Evolutionary conservation across 2,329 filamentous ascomycete genomes (phyloP), one percentile per base, ranked within the genome.

Genomic region (Fusarium fujikuroi): DNA sequence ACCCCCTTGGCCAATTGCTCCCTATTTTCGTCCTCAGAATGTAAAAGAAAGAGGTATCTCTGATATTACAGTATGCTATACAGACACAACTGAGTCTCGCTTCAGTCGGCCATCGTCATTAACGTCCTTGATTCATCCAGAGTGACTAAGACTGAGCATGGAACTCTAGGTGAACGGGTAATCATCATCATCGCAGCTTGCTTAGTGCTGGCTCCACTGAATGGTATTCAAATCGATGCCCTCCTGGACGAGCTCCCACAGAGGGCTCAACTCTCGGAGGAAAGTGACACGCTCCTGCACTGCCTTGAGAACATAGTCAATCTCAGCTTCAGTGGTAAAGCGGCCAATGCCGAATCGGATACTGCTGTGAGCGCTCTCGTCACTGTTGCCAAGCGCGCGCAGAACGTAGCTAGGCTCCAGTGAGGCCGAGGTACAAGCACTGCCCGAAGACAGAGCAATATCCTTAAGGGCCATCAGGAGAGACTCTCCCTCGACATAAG

Each of bases 171-270:
- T 40, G 40, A 62, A 36, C 32, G 39, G 25, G 60, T 36, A 63
- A 59, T 56, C 47, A 46, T 67, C 57, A 52, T 71, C 36, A 44
- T 46, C 34, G 46, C 23, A 60, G 28, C 34, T 36, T 44, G 11
- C 67, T 89, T 86, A 98, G 83, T 99, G 96, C 86, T 98, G 95
- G 81, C 93, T 97, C 96, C 96, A 99, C 84, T 99, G 92, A 79
- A 99, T 99, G 47, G 94, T 97, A 84, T 97, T 93, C 76, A 99
- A 85, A 80, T 97, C 96, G 73, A 99, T 90, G 21, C 96, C 96
- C 82, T 99, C 96, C 84, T 99, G 96, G 18, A 99, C 96, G 74
- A 99, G 85, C 84, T 99, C 96, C 96, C 96, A 99, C 64, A 99
- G 85, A 43, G 96, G 96, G 81, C 95, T 98, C 75, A 99, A 87